phyloP scores from a whole-genome alignment of 768 basidiomycete species.

The Rhizopogon salebrosus region DNA sequence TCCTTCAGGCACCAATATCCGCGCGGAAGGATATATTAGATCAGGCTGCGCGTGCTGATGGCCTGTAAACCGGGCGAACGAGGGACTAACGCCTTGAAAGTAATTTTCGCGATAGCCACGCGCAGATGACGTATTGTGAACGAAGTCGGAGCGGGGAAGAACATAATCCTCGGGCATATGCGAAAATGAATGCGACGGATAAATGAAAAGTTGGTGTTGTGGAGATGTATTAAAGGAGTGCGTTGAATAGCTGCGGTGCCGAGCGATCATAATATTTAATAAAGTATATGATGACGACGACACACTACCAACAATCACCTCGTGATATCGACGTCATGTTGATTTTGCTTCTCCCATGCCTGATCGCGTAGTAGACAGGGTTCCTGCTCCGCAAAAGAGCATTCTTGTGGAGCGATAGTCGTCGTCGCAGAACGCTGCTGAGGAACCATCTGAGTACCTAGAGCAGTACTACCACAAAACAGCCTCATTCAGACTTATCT shows the following conservation, averaged over 20 bases:
- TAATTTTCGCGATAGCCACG: background rate
- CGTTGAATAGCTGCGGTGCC: background rate
- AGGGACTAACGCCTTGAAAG: background rate
- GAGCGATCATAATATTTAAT: background rate
- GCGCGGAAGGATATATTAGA: background rate
- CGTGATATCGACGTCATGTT: background rate
- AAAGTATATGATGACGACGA: background rate
- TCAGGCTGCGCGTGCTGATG: background rate
- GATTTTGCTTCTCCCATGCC: background rate
- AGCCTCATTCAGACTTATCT: background rate
- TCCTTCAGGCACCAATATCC: background rate
- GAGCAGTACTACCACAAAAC: background rate
- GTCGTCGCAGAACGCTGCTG: background rate
- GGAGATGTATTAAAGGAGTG: background rate
- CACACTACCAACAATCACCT: background rate
- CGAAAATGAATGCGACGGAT: background rate
- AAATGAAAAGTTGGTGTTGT: background rate
- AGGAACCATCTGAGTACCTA: background rate
- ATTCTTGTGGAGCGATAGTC: background rate
- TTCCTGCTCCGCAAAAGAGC: background rate
- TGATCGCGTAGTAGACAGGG: background rate
- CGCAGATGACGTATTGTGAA: background rate
- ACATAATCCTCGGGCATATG: background rate
- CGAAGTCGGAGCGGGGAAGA: background rate
- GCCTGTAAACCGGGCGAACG: background rate